These are phyloP conservation scores for Poronia punctata DNA, from an alignment of 495 filamentous ascomycete species.

Conservation along the genomic window DNA sequence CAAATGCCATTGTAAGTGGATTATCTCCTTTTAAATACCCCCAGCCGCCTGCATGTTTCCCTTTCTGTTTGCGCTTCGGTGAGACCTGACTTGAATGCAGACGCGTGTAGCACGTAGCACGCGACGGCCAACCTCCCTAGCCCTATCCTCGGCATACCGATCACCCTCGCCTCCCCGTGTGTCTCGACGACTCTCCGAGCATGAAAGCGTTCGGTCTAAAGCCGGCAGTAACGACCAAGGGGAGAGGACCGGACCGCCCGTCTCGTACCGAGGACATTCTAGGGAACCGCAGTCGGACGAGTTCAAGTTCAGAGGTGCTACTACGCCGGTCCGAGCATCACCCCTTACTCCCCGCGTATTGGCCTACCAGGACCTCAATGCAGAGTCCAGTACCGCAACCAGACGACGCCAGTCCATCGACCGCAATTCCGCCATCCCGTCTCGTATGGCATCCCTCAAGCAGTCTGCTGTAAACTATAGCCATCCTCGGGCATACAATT, in stretches of 20 bases:
- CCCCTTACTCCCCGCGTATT: slow-evolving; percentile 36
- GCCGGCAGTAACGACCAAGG: slow-evolving; percentile 21
- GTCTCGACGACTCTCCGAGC: slow-evolving; percentile 39
- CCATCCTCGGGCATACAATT: slow-evolving; percentile 45
- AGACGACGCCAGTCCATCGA: slow-evolving; percentile 36
- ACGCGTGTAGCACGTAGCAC: slow-evolving; percentile 32
- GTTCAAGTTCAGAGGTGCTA: slow-evolving; percentile 16
- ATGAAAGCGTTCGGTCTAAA: slow-evolving; percentile 32
- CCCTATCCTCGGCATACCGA: slow-evolving; percentile 29
- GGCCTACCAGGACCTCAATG: slow-evolving; percentile 33
- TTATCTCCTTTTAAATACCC: slow-evolving; percentile 11
- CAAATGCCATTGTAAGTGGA: slow-evolving; percentile 36
- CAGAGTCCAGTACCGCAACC: slow-evolving; percentile 39
- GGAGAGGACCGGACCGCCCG: slow-evolving; percentile 20
- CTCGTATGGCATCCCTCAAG: slow-evolving; percentile 41
- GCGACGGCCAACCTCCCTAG: slow-evolving; percentile 41
- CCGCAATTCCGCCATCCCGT: slow-evolving; percentile 17
- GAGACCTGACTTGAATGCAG: slow-evolving; percentile 20
- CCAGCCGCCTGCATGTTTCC: slow-evolving; percentile 3
- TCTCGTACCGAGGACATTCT: slow-evolving; percentile 25
- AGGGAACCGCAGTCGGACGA: slow-evolving; percentile 20
- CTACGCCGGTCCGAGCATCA: slow-evolving; percentile 28
- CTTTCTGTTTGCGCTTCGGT: not conserved
- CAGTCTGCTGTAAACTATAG: slow-evolving; percentile 51
- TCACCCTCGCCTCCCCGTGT: slow-evolving; percentile 31